Base-by-base conservation (phyloP, 192 early-diverging fungal species). In the Coemansia sp. region DNA sequence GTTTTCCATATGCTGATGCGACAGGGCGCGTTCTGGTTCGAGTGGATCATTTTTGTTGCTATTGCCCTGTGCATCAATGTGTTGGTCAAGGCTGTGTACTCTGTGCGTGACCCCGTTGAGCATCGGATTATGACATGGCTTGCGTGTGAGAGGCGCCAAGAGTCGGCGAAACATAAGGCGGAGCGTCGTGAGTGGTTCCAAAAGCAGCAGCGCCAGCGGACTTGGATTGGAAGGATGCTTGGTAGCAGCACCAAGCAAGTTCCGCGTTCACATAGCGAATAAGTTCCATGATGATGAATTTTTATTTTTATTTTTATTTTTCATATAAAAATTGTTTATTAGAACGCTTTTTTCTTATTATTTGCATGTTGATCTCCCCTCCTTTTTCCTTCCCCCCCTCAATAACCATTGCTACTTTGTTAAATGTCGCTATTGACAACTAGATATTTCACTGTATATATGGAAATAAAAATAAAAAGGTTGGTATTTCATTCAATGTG, bases 11-110 rank as follows among this genome's bases (percentile, higher is more conserved):
- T 60, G 22, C 22, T 87, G 59, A 80, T 84, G 43, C 43, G 25
- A 12, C 74, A 74, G 29, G 69, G 82, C 2, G 68, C 77, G 7
- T 90, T 87, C 59, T 90, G 89, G 89, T 59, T 84, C 41, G 83
- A 84, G 36, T 71, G 87, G 46, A 67, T 89, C 59, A 82, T 87
- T 32, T 87, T 87, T 36, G 72, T 75, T 11, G 72, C 74, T 39
- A 76, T 89, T 42, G 86, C 86, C 0, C 47, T 89, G 0, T 71
- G 84, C 17, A 76, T 87, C 15, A 87, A 84, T 20, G 54, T 89
- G 25, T 70, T 88, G 8, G 61, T 79, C 10, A 31, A 64, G 27
- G 15, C 77, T 22, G 61, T 70, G 2, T 71, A 71, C 22, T 67
- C 67, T 4, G 41, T 77, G 12, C 63, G 67, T 1, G 68, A 77